phyloP scores from a whole-genome alignment of 2,329 filamentous ascomycete species.

The Cadophora sp. region DNA sequence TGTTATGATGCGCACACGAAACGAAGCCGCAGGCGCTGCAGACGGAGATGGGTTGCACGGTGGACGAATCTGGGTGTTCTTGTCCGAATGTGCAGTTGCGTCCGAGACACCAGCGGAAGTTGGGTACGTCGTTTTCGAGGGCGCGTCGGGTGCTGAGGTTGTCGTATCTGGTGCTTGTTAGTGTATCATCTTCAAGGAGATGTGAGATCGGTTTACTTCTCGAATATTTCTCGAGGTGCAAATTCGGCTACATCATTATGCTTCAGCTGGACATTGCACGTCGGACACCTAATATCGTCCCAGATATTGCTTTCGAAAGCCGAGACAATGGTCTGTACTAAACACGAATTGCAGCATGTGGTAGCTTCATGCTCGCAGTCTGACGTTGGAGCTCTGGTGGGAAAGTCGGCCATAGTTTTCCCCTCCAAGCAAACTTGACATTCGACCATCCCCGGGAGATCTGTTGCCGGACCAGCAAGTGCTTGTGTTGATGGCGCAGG shows the following conservation, averaged over 20 bases:
- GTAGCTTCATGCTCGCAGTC: constrained; percentile 19
- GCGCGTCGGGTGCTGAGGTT: constrained; percentile 21
- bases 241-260: constrained; percentile 31
- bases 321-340: constrained; percentile 19
- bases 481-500: neutral
- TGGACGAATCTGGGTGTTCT: constrained; percentile 22
- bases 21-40: constrained; percentile 28
- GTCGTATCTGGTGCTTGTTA: constrained; percentile 22
- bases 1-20: constrained; percentile 26
- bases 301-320: constrained; percentile 26
- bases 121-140: constrained; percentile 23
- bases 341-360: constrained; percentile 25
- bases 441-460: constrained; percentile 22
- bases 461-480: constrained; percentile 8
- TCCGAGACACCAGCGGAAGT: constrained; percentile 31
- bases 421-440: constrained; percentile 30
- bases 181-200: neutral
- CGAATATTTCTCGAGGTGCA: constrained; percentile 24
- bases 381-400: constrained; percentile 19
- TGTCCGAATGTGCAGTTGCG: constrained; percentile 30
- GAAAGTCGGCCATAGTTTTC: constrained; percentile 21
- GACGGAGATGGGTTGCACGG: constrained; percentile 14
- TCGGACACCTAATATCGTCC: constrained; percentile 31
- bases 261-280: constrained; percentile 24
- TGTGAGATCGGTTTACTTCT: constrained; percentile 3